phyloP scores from a whole-genome alignment of 2,329 filamentous ascomycete genomes.

The Pseudogymnoascus sp. region DNA sequence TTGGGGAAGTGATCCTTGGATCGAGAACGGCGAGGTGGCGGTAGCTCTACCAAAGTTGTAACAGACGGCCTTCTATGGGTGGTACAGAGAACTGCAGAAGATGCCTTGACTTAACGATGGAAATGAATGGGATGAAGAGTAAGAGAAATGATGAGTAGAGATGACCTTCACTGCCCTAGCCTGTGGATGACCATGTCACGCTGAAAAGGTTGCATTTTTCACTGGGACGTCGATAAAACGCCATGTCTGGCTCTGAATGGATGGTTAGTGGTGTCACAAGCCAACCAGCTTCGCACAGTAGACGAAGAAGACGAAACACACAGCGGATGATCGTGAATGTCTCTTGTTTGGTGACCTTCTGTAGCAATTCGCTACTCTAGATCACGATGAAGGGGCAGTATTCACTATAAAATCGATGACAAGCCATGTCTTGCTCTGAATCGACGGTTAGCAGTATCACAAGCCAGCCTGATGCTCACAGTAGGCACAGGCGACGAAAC shows the following conservation, averaged over 20 bases:
- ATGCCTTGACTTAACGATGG: constrained; percentile 81
- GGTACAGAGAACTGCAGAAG: constrained; percentile 53
- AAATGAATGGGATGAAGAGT: constrained; percentile 19
- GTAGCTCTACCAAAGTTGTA: constrained; percentile 98
- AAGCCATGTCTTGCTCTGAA: neutral
- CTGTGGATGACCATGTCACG: neutral
- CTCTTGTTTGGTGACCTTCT: constrained; percentile 22
- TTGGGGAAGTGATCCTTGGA: constrained; percentile 33
- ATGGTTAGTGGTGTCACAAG: neutral
- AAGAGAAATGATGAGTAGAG: constrained; percentile 13
- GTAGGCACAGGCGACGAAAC: neutral
- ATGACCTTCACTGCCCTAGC: neutral
- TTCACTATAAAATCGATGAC: neutral
- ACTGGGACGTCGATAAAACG: neutral
- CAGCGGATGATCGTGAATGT: constrained; percentile 21
- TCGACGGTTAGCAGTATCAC: neutral
- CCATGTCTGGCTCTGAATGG: neutral
- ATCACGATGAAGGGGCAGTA: too few relatives aligned
- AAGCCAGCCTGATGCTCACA: neutral
- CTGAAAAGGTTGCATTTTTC: neutral
- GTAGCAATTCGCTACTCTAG: constrained; percentile 18
- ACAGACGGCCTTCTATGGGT: constrained; percentile 81
- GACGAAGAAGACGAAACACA: constrained; percentile 7
- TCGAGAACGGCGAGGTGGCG: constrained; percentile 54
- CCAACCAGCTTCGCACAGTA: neutral